Evolutionary conservation across 2,329 filamentous ascomycete genomes (phyloP), one percentile per base, ranked within the genome.

Genomic region (Penicillium thymicola): DNA sequence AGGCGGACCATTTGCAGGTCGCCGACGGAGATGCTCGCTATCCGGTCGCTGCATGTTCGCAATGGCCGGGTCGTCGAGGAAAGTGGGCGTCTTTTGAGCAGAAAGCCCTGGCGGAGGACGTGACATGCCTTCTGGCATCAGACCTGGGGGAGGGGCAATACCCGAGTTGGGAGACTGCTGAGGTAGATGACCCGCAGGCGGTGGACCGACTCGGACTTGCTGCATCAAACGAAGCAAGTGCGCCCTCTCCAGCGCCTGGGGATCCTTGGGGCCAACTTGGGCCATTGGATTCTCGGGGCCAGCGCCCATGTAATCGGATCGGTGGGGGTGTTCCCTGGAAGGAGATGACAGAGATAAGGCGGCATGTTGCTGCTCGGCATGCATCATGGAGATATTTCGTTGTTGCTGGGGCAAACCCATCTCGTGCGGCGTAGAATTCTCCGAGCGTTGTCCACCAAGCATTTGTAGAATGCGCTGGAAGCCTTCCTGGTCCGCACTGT

Each of bases 221-320:
- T 88, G 85, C 89, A 96, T 94, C 30, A 96, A 81, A 59, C 87
- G 89, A 74, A 96, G 89, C 47, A 96, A 78, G 70, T 94, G 92
- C 62, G 95, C 89, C n/a, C 88, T 85, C 65, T 93, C 89, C 65
- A 81, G 84, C 70, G 60, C 68, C 60, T 71, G 74, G 66, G 76
- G 54, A 59, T 77, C 68, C 71, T 74, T 71, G 55, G 73, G 59
- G 72, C 71, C 32, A 74, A 65, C 62, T 32, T 70, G 65, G 6
- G 62, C 54, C 30, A 72, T 57, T 2, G 70, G 59, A 51, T 62
- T 65, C 46, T 74, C 72, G 11, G 70, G 63, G 2, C 60, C 63
- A 47, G 67, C 55, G 52, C 65, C 59, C 59, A 71, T 66, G 25
- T 70, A 70, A n/a, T 75, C 73, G 3, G 67, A 66, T 21, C 67